Percentiles rank a stretch among this genome's conserved stretches.
Evolutionary conservation across 345 rosid species (phyloP).

Genomic region (Euclidium syriacum): DNA sequence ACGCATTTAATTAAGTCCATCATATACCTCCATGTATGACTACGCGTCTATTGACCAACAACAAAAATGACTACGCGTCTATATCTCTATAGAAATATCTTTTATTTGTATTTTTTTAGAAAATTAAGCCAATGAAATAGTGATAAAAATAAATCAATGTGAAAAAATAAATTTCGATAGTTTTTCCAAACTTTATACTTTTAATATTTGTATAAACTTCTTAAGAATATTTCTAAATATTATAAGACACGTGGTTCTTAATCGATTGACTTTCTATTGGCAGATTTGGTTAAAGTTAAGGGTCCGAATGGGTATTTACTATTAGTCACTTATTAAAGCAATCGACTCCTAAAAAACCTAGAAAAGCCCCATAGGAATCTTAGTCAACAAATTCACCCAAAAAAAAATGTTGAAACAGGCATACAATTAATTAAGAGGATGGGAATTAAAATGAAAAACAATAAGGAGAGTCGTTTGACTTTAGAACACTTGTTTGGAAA

Average conservation of each 20-base stretch:
- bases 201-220: background rate
- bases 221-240: background rate
- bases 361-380: too few relatives aligned
- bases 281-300: background rate
- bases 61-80: too few relatives aligned
- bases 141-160: background rate
- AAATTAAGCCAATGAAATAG: background rate
- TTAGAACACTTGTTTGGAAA: background rate
- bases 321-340: background rate
- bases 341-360: too few relatives aligned
- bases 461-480: conserved; percentile 17
- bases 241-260: background rate
- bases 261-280: background rate
- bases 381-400: conserved; percentile 11
- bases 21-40: background rate
- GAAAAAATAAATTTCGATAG: background rate
- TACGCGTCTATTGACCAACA: too few relatives aligned
- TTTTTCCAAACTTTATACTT: background rate
- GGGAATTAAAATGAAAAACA: background rate
- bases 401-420: background rate
- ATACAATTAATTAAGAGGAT: background rate
- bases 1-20: background rate
- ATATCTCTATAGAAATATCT: background rate
- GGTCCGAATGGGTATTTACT: background rate
- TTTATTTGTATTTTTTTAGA: background rate